phyloP scores from a whole-genome alignment of 495 filamentous ascomycete genomes.

The Aspergillus indologenus region DNA sequence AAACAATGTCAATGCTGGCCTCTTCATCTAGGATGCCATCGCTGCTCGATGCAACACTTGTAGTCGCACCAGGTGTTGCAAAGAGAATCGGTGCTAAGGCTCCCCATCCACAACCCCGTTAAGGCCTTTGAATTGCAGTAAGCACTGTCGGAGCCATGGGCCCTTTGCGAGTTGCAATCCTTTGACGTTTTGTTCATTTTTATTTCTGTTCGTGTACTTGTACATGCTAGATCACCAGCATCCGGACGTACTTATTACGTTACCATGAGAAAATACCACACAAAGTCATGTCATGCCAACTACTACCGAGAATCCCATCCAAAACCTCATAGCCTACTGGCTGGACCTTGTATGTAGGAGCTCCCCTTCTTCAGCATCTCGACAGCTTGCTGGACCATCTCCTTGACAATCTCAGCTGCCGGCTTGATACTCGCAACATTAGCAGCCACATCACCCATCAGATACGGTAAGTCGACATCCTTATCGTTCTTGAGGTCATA shows the following conservation, averaged over 20 bases:
- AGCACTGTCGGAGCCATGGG: slow-evolving; percentile 1
- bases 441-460: slow-evolving; percentile 94
- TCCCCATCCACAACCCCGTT: not conserved
- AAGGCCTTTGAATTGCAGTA: not conserved
- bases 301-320: not conserved
- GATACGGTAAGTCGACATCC: slow-evolving; percentile 76
- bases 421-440: slow-evolving; percentile 71
- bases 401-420: slow-evolving; percentile 73
- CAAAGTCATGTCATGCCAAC: slow-evolving; percentile 9
- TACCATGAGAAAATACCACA: slow-evolving; percentile 13
- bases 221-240: slow-evolving; percentile 35
- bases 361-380: slow-evolving; percentile 54
- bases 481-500: slow-evolving; percentile 73
- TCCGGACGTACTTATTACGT: slow-evolving; percentile 16
- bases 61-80: not conserved
- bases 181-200: slow-evolving; percentile 10
- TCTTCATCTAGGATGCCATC: not conserved
- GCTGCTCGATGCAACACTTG: not conserved
- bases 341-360: slow-evolving; percentile 31
- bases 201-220: slow-evolving; percentile 33
- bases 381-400: slow-evolving; percentile 82
- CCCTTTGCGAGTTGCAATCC: slow-evolving; percentile 3
- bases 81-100: not conserved
- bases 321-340: slow-evolving; percentile 35
- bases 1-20: not conserved